These are phyloP conservation scores for Phaeoacremonium minimum DNA, from an alignment of 2,329 filamentous ascomycete genomes.

Conservation along the genomic window DNA sequence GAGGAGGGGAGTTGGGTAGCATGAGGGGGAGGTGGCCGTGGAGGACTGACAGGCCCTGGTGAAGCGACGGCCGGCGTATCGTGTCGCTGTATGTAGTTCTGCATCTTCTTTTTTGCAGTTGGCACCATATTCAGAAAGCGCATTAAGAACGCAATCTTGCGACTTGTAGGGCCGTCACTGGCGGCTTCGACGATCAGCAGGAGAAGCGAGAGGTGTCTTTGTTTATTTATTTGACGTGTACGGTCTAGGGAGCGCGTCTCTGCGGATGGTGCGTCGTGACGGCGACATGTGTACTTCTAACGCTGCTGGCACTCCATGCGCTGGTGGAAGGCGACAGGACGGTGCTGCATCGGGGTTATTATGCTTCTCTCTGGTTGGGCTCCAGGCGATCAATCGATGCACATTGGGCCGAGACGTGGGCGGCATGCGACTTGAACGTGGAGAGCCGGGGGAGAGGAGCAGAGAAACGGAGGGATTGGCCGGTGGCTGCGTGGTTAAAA, in stretches of 20 bases:
- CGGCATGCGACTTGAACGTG: no score
- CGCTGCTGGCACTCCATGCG: neutral
- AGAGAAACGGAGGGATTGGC: no score
- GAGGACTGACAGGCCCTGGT: constrained; percentile 11
- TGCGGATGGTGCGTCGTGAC: no score
- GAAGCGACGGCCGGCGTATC: constrained; percentile 4
- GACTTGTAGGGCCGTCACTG: no score
- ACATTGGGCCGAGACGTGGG: neutral
- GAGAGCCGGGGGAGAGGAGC: no score
- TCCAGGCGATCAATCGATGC: neutral
- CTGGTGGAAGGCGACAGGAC: neutral
- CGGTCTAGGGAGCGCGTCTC: no score
- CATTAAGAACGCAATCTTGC: no score
- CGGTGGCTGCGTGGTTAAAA: no score
- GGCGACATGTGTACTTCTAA: neutral
- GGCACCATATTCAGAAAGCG: constrained; percentile 23
- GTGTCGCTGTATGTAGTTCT: constrained; percentile 23
- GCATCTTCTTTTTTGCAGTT: constrained; percentile 21
- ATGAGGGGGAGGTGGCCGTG: constrained; percentile 2
- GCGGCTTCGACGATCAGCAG: no score
- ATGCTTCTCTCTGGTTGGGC: neutral
- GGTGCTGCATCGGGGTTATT: neutral
- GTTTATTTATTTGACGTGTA: no score
- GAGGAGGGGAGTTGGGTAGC: constrained; percentile 1
- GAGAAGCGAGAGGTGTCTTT: no score